Percentiles rank a stretch among this genome's conserved stretches.
Conservation (phyloP, 2,329 filamentous ascomycete species). For the Colletotrichum eleusines region DNA sequence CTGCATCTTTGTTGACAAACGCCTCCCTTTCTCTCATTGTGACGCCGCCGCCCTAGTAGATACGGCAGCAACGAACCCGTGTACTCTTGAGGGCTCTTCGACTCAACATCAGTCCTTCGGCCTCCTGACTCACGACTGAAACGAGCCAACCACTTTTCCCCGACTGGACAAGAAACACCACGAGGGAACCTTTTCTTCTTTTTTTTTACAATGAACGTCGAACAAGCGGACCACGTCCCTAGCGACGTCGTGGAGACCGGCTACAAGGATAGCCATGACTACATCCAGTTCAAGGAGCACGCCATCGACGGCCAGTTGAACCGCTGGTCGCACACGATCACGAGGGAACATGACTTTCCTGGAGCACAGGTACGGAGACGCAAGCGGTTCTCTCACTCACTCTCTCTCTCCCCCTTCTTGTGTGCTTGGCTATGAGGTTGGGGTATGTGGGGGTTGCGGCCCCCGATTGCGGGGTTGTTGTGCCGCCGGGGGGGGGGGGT, state of each 20-base stretch:
- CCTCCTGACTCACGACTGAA: background rate
- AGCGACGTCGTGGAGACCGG: constrained; percentile 21
- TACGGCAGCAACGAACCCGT: background rate
- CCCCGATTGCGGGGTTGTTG: constrained; percentile 17
- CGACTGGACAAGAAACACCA: background rate
- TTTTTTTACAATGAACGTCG: constrained; percentile 18
- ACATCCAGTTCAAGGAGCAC: constrained; percentile 65
- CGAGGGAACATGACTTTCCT: constrained; percentile 88
- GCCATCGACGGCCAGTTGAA: constrained; percentile 74
- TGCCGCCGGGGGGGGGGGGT: constrained; percentile 29
- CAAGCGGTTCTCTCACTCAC: background rate
- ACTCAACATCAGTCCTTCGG: background rate
- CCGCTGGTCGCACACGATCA: constrained; percentile 86
- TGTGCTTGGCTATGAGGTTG: constrained; percentile 22
- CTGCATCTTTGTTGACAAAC: constrained; percentile 1
- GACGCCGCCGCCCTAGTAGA: background rate
- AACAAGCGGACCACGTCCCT: constrained; percentile 24
- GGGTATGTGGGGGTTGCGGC: constrained; percentile 34
- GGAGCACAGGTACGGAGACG: constrained; percentile 78
- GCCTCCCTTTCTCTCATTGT: background rate
- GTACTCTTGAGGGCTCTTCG: background rate
- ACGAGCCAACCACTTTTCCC: background rate
- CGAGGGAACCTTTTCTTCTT: background rate
- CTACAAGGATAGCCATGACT: constrained; percentile 63
- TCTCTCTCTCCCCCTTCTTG: background rate